phyloP scores from a whole-genome alignment of 1,284 basidiomycete species.

The Microbotryum silenes-acaulis region DNA sequence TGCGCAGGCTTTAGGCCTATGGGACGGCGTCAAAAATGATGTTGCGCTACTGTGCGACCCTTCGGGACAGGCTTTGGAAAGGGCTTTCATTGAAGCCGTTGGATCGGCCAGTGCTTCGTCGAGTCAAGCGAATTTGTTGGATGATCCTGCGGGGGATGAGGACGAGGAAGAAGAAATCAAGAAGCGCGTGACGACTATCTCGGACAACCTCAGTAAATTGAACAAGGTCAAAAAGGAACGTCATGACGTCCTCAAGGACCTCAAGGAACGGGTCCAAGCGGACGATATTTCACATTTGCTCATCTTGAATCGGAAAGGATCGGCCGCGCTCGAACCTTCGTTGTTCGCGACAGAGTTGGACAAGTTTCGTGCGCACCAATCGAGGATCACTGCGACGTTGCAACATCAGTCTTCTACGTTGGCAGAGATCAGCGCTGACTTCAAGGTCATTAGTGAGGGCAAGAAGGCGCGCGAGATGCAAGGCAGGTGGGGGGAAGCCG shows the following conservation, averaged over 20 bases:
- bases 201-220: constrained; percentile 64
- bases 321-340: constrained; percentile 71
- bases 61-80: constrained; percentile 54
- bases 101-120: constrained; percentile 1
- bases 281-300: constrained; percentile 96
- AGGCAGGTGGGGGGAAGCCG: constrained; percentile 68
- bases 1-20: constrained; percentile 63
- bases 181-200: constrained; percentile 63
- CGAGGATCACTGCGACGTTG: constrained; percentile 64
- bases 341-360: constrained; percentile 89
- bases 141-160: constrained; percentile 53
- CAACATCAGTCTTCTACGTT: constrained; percentile 66
- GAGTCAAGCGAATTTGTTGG: constrained; percentile 39
- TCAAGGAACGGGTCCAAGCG: constrained; percentile 89
- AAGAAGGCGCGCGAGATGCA: constrained; percentile 63
- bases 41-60: constrained; percentile 56
- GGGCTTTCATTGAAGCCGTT: constrained; percentile 55
- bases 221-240: constrained; percentile 79
- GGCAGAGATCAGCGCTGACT: constrained; percentile 60
- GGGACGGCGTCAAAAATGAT: constrained; percentile 63
- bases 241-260: constrained; percentile 75
- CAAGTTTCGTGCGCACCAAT: constrained; percentile 88
- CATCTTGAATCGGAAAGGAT: constrained; percentile 73
- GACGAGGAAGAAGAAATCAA: constrained; percentile 60
- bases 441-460: constrained; percentile 63